Base-by-base conservation (phyloP, 2,329 filamentous ascomycete species). In the Didymella lethalis region DNA sequence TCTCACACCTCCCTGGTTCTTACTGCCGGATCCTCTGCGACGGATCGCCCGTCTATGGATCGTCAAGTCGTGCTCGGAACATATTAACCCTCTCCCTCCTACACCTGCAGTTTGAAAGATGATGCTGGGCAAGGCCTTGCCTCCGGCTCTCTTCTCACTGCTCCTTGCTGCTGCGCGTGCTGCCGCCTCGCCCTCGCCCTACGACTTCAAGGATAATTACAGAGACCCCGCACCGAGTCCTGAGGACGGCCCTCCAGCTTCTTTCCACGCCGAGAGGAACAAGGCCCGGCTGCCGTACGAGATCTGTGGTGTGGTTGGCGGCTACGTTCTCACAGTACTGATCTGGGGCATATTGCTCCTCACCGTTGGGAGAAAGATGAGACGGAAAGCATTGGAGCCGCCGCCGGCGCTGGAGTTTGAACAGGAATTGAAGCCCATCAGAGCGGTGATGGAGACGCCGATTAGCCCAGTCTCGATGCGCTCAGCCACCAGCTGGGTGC, bases 241-340 rank as follows among this genome's bases (percentile, higher is more conserved):
- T 45, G 61, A 69, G 56, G 65, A 76, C 63, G 68, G 69, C 18
- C 68, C 71, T 45, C 69, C 73, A 49, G 67, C 68, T 38, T 68
- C 74, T 10, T 55, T 61, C 34, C 48, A 72, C 69, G 73, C 73
- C 18, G 61, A 67, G 26, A 66, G 70, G 66, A 66, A 77, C 66
- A 72, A 63, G 63, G 78, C 83, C 18, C 86, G 90, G 55, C 85
- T 97, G 23, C 92, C 93, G 18, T 88, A 87, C 59, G 90, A 97
- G 77, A 88, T 97, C 67, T 90, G 90, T 64, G 92, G 89, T 65
- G 90, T 98, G 60, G 84, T 94, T 59, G 92, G 89, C 61, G 89
- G 91, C 59, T 97, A 97, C 86, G 84, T 93, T 58, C 77, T 92
- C 61, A 91, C 88, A 34, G 84, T 96, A 72, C 83, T 92, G 70